A percentile compares a stretch with the other conserved stretches of the same genome.
These are phyloP conservation scores for Rhypophila decipiens DNA, from an alignment of 495 filamentous ascomycete genomes.

Conservation along the genomic window DNA sequence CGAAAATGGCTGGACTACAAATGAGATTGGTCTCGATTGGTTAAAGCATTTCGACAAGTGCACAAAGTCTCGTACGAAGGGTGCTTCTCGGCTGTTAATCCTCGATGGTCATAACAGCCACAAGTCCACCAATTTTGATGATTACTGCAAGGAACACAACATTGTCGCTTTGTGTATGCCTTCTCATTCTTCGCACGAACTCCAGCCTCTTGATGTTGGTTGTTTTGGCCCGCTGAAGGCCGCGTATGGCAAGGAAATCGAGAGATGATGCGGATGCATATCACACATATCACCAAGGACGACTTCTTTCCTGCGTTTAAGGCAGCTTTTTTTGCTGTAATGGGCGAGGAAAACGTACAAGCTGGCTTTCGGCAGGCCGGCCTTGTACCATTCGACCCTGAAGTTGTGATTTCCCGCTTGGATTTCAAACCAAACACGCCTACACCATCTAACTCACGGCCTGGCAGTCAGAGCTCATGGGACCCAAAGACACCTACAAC, in stretches of 20 bases:
- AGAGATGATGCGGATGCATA: background rate
- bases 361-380: background rate
- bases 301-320: conserved; percentile 1
- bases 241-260: background rate
- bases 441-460: background rate
- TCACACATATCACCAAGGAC: background rate
- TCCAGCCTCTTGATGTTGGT: conserved; percentile 2
- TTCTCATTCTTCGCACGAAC: background rate
- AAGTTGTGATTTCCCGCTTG: background rate
- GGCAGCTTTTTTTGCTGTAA: background rate
- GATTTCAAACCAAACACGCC: conserved; percentile 1
- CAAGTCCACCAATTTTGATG: conserved; percentile 17
- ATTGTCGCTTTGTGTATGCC: conserved; percentile 27
- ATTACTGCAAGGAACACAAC: conserved; percentile 16
- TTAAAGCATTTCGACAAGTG: conserved; percentile 7
- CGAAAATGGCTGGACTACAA: conserved; percentile 28
- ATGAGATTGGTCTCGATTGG: conserved; percentile 18
- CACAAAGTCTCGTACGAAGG: conserved; percentile 15
- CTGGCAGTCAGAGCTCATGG: background rate
- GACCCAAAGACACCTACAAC: background rate
- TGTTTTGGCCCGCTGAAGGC: too few relatives aligned
- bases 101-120: conserved; percentile 28
- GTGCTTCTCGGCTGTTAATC: conserved; percentile 23
- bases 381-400: background rate
- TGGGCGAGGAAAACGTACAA: background rate